Percentiles rank a stretch among this genome's conserved stretches.
phyloP scores from a whole-genome alignment of 2,329 filamentous ascomycete genomes.

The Ophiostoma quercus region DNA sequence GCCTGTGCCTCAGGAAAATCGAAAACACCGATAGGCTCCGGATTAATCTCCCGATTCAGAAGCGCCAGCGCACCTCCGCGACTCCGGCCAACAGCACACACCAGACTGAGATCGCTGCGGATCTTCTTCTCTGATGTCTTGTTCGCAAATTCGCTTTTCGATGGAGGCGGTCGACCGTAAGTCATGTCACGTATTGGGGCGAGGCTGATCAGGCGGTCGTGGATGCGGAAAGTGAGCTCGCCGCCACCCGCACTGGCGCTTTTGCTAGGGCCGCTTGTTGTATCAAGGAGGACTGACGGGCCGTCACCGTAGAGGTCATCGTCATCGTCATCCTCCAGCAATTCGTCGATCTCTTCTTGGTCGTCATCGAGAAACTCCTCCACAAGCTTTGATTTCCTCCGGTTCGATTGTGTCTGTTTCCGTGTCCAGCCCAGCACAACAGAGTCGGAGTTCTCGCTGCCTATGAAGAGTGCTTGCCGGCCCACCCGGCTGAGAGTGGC shows the following conservation, averaged over 20 bases:
- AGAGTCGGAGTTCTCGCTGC: conserved; percentile 79
- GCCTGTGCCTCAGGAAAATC: conserved; percentile 67
- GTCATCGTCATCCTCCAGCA: conserved; percentile 48
- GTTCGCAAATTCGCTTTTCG: conserved; percentile 43
- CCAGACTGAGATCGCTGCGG: conserved; percentile 54
- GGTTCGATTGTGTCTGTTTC: conserved; percentile 56
- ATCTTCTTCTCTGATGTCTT: conserved; percentile 40
- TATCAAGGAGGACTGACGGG: conserved; percentile 30
- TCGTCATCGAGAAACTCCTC: conserved; percentile 45
- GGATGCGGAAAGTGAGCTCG: conserved; percentile 66
- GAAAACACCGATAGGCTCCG: conserved; percentile 63
- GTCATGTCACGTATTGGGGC: conserved; percentile 74
- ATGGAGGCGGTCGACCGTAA: conserved; percentile 53
- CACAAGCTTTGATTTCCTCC: conserved; percentile 53
- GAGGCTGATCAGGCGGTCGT: conserved; percentile 71
- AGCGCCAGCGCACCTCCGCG: conserved; percentile 65
- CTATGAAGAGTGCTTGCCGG: conserved; percentile 70
- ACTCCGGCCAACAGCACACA: conserved; percentile 59
- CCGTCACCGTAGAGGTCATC: conserved; percentile 61
- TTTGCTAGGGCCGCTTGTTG: conserved; percentile 35
- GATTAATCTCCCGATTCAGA: conserved; percentile 71
- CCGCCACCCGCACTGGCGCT: conserved; percentile 40
- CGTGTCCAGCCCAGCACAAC: conserved; percentile 73
- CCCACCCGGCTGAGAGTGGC: conserved; percentile 67
- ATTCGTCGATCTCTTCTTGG: conserved; percentile 30